Evolutionary conservation across 2,329 filamentous ascomycete species (phyloP).

Genomic region (Colletotrichum lindemuthianum): DNA sequence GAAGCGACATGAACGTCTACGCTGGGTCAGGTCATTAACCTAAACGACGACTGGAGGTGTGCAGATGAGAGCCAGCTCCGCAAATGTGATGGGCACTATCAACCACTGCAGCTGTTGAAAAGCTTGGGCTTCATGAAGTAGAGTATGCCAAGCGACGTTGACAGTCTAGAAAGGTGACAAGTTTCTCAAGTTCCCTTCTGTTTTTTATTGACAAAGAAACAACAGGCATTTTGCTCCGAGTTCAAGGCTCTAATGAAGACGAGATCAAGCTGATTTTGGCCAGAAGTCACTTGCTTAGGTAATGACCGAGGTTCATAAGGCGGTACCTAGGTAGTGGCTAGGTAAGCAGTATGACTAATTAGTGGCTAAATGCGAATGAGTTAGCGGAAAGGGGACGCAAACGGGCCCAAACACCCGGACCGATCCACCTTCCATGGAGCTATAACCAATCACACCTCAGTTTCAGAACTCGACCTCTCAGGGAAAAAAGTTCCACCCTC

Average conservation of each 20-base stretch:
- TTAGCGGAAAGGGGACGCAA: constrained; percentile 13
- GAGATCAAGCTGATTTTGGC: background rate
- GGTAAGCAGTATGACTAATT: constrained; percentile 2
- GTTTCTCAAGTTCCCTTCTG: background rate
- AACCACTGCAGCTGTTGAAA: background rate
- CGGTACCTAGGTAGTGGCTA: no score
- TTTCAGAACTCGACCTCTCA: constrained; percentile 33
- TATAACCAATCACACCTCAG: constrained; percentile 15
- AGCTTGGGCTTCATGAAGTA: background rate
- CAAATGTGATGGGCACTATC: no score
- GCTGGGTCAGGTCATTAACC: no score
- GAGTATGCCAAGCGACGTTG: no score
- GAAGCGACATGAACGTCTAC: background rate
- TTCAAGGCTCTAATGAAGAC: no score
- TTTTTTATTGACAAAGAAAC: background rate
- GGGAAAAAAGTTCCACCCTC: constrained; percentile 38
- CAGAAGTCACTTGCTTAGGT: background rate
- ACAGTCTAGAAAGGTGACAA: no score
- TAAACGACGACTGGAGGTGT: no score
- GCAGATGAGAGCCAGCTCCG: no score
- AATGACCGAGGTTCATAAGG: no score
- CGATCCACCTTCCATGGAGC: constrained; percentile 9
- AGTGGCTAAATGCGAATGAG: background rate
- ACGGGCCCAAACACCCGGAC: constrained; percentile 10
- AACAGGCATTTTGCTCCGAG: no score